Percentiles rank a stretch among this genome's conserved stretches.
Evolutionary conservation across 345 rosid genomes (phyloP).

Genomic region (Anastatica hierochuntica): DNA sequence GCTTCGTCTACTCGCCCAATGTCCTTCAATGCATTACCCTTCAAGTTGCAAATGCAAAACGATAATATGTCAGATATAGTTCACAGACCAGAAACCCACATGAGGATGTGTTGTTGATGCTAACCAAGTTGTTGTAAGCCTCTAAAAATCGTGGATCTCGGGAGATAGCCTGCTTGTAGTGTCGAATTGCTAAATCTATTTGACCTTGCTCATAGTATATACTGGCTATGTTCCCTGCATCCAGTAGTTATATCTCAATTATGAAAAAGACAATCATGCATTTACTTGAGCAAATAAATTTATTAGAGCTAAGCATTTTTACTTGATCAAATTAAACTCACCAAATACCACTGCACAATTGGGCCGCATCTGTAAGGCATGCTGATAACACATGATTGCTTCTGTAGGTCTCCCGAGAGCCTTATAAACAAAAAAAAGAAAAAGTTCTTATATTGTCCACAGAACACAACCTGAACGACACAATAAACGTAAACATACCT

Average conservation of each 20-base stretch:
- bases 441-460: slow-evolving; percentile 28
- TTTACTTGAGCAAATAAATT: slow-evolving; percentile 8
- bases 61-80: not conserved
- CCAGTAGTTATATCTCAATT: not conserved
- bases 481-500: slow-evolving; percentile 49
- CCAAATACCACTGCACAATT: slow-evolving; percentile 80
- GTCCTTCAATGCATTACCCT: slow-evolving; percentile 98
- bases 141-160: slow-evolving; percentile 82
- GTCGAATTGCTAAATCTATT: slow-evolving; percentile 72
- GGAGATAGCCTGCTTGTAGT: slow-evolving; percentile 79
- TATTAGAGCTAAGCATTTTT: not conserved
- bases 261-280: not conserved
- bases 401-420: slow-evolving; percentile 91
- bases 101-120: slow-evolving; percentile 13
- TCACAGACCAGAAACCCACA: not conserved
- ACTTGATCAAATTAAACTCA: slow-evolving; percentile 29
- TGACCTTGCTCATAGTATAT: slow-evolving; percentile 82
- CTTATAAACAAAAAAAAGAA: slow-evolving; percentile 44
- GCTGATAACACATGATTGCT: slow-evolving; percentile 86
- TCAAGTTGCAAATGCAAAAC: slow-evolving; percentile 5
- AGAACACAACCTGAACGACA: slow-evolving; percentile 17
- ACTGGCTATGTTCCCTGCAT: slow-evolving; percentile 85
- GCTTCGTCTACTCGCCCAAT: slow-evolving; percentile 91
- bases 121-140: slow-evolving; percentile 95
- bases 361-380: slow-evolving; percentile 76